These are phyloP conservation scores for Colletotrichum sp. DNA, from an alignment of 2,329 filamentous ascomycete species.

Conservation along the genomic window DNA sequence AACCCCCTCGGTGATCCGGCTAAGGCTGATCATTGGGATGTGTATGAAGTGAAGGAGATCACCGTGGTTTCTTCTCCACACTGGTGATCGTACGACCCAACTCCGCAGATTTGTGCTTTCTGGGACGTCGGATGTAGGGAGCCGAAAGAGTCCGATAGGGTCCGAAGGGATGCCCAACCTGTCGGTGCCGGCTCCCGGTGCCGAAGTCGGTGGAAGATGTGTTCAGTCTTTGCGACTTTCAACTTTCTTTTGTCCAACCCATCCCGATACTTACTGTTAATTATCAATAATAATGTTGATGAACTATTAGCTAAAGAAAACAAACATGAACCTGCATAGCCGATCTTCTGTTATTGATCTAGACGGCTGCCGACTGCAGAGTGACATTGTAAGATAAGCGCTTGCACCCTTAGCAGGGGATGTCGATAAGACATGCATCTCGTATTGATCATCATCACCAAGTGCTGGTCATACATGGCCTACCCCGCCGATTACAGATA, in stretches of 20 bases:
- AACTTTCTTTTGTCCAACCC: not conserved
- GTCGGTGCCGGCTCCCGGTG: not conserved
- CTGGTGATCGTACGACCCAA: not conserved
- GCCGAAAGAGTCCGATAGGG: not conserved
- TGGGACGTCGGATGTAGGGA: not conserved
- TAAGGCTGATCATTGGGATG: slow-evolving; percentile 10
- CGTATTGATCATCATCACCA: not conserved
- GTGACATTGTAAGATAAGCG: not conserved
- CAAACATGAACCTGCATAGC: not conserved
- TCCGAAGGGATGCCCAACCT: not conserved
- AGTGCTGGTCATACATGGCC: not conserved
- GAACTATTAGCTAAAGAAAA: not conserved
- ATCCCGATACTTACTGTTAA: not conserved
- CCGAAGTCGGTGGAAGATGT: not conserved
- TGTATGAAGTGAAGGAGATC: not conserved
- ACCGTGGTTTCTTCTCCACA: not conserved
- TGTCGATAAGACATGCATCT: not conserved
- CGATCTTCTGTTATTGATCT: not conserved
- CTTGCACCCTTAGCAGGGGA: not conserved
- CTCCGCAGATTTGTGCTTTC: not conserved
- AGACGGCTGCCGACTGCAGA: not conserved
- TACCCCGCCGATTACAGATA: not conserved
- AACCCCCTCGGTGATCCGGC: not conserved
- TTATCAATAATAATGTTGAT: not conserved
- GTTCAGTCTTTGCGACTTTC: not conserved